Evolutionary conservation across 441 rosid genomes (phyloP).

Genomic region (Erodium texanum): DNA sequence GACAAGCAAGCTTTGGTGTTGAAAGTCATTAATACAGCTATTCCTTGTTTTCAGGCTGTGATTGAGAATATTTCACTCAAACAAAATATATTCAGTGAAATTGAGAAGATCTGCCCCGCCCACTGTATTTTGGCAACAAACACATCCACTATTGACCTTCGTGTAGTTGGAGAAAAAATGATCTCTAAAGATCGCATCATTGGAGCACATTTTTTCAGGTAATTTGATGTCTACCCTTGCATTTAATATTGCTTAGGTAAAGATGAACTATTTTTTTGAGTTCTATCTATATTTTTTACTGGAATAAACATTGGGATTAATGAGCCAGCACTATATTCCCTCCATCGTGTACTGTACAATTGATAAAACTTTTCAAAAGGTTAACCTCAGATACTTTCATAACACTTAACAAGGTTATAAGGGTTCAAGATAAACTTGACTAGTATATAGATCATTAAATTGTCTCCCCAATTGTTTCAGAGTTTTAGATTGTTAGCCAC

Average conservation of each 20-base stretch:
- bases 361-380: neutral
- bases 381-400: neutral
- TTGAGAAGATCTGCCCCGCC: conserved; percentile 70
- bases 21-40: conserved; percentile 8
- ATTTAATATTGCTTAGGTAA: neutral
- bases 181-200: conserved; percentile 67
- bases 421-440: neutral
- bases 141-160: conserved; percentile 81
- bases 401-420: neutral
- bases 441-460: too few species aligned
- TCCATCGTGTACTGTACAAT: neutral
- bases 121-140: conserved; percentile 87
- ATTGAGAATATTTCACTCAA: conserved; percentile 71
- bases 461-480: too few species aligned
- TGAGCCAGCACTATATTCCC: neutral
- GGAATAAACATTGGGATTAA: neutral
- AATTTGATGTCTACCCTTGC: neutral
- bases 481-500: too few species aligned
- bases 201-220: conserved; percentile 99
- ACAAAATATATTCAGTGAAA: conserved; percentile 74
- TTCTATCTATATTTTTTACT: neutral
- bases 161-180: conserved; percentile 65
- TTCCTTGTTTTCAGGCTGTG: conserved; percentile 65
- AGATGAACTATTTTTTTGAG: neutral
- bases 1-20: too few species aligned